Evolutionary conservation across 768 basidiomycete species (phyloP).

Genomic region (Collybiopsis confluens): DNA sequence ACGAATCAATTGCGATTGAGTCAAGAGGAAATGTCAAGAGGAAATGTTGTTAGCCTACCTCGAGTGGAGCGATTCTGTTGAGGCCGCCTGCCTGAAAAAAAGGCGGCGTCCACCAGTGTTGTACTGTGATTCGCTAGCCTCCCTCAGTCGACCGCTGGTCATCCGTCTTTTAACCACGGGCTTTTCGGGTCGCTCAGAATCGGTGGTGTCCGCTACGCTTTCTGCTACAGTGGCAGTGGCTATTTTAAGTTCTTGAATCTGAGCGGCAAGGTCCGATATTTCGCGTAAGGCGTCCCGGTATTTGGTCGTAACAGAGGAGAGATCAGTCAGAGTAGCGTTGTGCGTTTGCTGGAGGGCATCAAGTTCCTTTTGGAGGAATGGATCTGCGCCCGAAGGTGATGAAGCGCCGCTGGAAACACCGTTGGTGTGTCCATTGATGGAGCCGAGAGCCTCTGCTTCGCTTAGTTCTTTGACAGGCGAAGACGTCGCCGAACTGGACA

Average conservation of each 20-base stretch:
- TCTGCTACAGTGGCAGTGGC: conserved; percentile 38
- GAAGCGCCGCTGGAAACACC: conserved; percentile 20
- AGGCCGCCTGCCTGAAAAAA: conserved; percentile 89
- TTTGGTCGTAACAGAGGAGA: conserved; percentile 73
- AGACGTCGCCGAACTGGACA: conserved; percentile 20
- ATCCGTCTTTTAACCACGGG: conserved; percentile 49
- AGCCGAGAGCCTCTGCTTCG: not conserved
- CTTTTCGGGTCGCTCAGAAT: conserved; percentile 42
- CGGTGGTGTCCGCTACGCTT: conserved; percentile 24
- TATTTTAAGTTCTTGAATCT: conserved; percentile 83
- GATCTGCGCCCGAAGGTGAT: conserved; percentile 19
- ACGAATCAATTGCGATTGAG: conserved; percentile 14
- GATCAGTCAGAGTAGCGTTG: conserved; percentile 72
- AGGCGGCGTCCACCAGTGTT: conserved; percentile 57
- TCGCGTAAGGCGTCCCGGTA: conserved; percentile 87
- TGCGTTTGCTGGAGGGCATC: conserved; percentile 77
- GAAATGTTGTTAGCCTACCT: conserved; percentile 44
- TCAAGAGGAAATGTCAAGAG: conserved; percentile 12
- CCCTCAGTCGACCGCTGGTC: conserved; percentile 44
- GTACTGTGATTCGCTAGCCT: conserved; percentile 42
- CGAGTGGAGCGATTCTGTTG: conserved; percentile 83
- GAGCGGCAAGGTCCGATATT: conserved; percentile 90
- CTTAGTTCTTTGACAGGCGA: conserved; percentile 13
- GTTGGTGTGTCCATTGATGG: conserved; percentile 9
- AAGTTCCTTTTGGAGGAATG: conserved; percentile 56